These are phyloP conservation scores for Athelia psychrophila DNA, from an alignment of 1,284 basidiomycete species.

Conservation along the genomic window DNA sequence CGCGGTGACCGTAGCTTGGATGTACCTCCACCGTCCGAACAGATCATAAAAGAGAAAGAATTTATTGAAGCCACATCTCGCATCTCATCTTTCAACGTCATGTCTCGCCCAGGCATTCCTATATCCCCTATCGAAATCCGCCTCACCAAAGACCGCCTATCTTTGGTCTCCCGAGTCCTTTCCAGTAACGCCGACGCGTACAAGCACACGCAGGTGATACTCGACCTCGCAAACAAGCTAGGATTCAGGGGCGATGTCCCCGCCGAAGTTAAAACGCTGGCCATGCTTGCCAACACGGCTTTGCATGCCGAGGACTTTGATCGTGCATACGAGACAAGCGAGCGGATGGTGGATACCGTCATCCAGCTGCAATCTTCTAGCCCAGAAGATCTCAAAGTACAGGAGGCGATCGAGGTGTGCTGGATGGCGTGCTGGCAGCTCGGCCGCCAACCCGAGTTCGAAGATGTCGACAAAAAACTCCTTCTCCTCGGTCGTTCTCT, in stretches of 20 bases:
- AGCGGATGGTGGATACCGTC: slow-evolving; percentile 70
- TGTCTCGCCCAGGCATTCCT: slow-evolving; percentile 68
- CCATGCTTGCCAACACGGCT: slow-evolving; percentile 87
- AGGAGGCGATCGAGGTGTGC: slow-evolving; percentile 74
- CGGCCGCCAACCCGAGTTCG: slow-evolving; percentile 75
- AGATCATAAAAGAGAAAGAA: slow-evolving; percentile 70
- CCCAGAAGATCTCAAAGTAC: slow-evolving; percentile 42
- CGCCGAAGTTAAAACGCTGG: slow-evolving; percentile 78
- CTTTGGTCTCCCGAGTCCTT: slow-evolving; percentile 78
- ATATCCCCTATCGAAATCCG: slow-evolving; percentile 91
- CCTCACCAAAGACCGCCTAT: slow-evolving; percentile 81
- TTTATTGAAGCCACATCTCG: slow-evolving; percentile 94
- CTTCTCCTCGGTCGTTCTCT: slow-evolving; percentile 78
- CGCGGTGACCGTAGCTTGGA: slow-evolving; percentile 52
- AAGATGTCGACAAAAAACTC: slow-evolving; percentile 65
- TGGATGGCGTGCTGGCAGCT: slow-evolving; percentile 88
- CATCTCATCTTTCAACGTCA: slow-evolving; percentile 80
- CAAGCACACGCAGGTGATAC: slow-evolving; percentile 84
- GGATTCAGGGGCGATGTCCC: slow-evolving; percentile 70
- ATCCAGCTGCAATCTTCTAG: slow-evolving; percentile 38
- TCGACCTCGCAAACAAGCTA: slow-evolving; percentile 86
- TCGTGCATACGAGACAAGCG: slow-evolving; percentile 68
- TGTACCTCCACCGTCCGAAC: slow-evolving; percentile 65
- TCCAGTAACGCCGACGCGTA: slow-evolving; percentile 82
- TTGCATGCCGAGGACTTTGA: slow-evolving; percentile 77